Evolutionary conservation across 2,329 filamentous ascomycete species (phyloP), one percentile per base, ranked within the genome.

Genomic region (Xylariaceae sp.): DNA sequence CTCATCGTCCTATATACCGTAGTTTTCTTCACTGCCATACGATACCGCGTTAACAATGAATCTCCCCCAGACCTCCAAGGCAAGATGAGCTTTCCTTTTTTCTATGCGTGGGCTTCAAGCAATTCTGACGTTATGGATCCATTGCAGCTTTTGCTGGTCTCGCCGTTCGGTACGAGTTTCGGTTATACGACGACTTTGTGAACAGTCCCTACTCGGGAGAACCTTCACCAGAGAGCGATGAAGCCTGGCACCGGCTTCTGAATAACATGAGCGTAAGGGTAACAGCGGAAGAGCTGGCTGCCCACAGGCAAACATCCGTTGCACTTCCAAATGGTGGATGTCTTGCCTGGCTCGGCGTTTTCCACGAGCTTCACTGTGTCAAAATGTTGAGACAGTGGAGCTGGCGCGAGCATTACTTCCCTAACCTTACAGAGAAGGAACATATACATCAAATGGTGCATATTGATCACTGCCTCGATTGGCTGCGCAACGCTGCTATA

Each of bases 341-440:
- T n/a, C 14, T 47, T 17, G 45, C 16, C 14, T 47, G 45, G 45
- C 45, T 39, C 5, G 45, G 45, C 13, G 45, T 47, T 22, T 47
- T 47, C n/a, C 34, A 47, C 31, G 9, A 47, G 34, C n/a, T 47
- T 5, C 45, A 47, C n/a, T 47, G 45, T n/a, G 28, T 47, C 6
- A 39, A 47, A 31, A 39, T 40, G 33, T 22, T 47, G 4, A 5
- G 45, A 3, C 45, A 47, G 17, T 47, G 45, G 45, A 47, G 13
- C 17, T 39, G 18, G 6, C 45, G 45, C 14, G 45, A 47, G 17
- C 31, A 47, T 17, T 47, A 47, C 9, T 31, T 5, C n/a, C 45
- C 45, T n/a, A 39, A 47, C 9, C 5, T 47, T 4, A 22, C 45
- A 11, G 34, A 5, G 16, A n/a, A 40, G 5, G 36, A 28, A 6